Evolutionary conservation across 1,139 yeast species (phyloP).

Genomic region (Geotrichum klebahnii): DNA sequence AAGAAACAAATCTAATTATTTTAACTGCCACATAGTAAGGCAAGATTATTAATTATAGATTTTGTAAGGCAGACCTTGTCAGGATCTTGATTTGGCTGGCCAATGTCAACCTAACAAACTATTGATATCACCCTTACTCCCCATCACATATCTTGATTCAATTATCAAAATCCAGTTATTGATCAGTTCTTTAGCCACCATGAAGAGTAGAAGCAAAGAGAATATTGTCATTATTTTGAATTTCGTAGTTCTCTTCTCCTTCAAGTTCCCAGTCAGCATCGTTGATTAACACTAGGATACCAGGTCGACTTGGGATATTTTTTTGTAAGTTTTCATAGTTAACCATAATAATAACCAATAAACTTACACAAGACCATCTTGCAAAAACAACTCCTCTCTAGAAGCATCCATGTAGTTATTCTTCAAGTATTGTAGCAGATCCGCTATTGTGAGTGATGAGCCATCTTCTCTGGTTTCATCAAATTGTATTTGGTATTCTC

Average conservation of each 20-base stretch:
- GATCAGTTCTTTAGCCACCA: conserved; percentile 80
- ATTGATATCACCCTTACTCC: neutral
- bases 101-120: too few species aligned
- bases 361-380: conserved; percentile 54
- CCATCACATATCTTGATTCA: conserved; percentile 32
- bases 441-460: conserved; percentile 48
- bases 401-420: conserved; percentile 51
- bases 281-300: conserved; percentile 83
- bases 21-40: too few species aligned
- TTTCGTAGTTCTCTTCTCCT: conserved; percentile 74
- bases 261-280: conserved; percentile 97
- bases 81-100: too few species aligned
- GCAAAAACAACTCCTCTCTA: conserved; percentile 68
- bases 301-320: conserved; percentile 65
- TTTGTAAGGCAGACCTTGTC: too few species aligned
- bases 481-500: conserved; percentile 47
- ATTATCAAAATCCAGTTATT: too few species aligned
- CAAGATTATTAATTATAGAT: too few species aligned
- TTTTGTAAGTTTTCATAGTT: neutral
- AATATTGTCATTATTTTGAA: conserved; percentile 72
- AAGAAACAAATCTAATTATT: too few species aligned
- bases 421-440: conserved; percentile 55
- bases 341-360: neutral
- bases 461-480: conserved; percentile 30
- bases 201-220: conserved; percentile 91